These are phyloP conservation scores for Ophiocordyceps australis DNA, from an alignment of 2,329 filamentous ascomycete genomes.

Conservation along the genomic window DNA sequence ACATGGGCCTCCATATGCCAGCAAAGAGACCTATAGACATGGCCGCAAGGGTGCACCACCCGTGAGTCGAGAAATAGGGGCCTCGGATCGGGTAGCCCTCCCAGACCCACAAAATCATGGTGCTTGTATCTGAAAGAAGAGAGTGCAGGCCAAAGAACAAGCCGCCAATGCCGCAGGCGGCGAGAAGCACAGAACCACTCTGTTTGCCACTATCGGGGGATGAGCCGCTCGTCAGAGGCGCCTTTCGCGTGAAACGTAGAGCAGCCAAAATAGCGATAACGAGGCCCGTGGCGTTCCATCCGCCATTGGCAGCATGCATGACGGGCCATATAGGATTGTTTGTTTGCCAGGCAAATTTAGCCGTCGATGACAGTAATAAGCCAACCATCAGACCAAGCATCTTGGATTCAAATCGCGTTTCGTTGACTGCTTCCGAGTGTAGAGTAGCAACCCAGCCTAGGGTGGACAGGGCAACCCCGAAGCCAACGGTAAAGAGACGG, in stretches of 20 bases:
- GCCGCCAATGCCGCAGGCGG: conserved; percentile 64
- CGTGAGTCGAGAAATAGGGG: conserved; percentile 77
- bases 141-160: conserved; percentile 84
- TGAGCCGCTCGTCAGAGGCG: conserved; percentile 25
- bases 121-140: conserved; percentile 88
- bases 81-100: conserved; percentile 85
- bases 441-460: conserved; percentile 73
- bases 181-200: conserved; percentile 49
- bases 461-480: conserved; percentile 64
- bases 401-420: conserved; percentile 60
- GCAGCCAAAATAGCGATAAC: conserved; percentile 58
- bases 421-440: conserved; percentile 58
- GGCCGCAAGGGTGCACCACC: conserved; percentile 65
- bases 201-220: conserved; percentile 16
- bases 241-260: conserved; percentile 53
- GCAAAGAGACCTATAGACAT: conserved; percentile 71
- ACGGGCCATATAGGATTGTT: conserved; percentile 97
- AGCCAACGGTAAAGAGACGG: conserved; percentile 65
- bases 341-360: conserved; percentile 84
- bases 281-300: conserved; percentile 77
- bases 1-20: conserved; percentile 53
- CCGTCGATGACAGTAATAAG: conserved; percentile 66
- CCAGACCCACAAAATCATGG: conserved; percentile 98
- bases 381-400: conserved; percentile 68
- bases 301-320: conserved; percentile 77